phyloP scores from a whole-genome alignment of 441 rosid species.

The Pelargonium citronellum region DNA sequence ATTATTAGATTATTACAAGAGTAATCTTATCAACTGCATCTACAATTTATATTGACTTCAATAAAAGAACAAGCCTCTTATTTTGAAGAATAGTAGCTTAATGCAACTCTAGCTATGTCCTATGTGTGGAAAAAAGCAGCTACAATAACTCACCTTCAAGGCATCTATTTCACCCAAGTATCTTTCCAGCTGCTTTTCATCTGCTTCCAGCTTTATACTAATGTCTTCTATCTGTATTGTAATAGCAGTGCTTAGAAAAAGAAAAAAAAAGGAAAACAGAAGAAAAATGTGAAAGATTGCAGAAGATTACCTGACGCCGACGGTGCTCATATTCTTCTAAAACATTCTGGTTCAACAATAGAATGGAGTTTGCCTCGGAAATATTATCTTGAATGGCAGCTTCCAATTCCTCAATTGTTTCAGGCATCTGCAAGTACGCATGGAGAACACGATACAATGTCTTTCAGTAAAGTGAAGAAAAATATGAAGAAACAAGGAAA shows the following conservation, averaged over 20 bases:
- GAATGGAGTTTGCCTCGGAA: slow-evolving; percentile 82
- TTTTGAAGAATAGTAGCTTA: background rate
- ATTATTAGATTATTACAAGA: background rate
- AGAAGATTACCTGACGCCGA: slow-evolving; percentile 44
- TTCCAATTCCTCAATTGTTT: slow-evolving; percentile 82
- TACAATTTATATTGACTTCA: background rate
- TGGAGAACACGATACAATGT: slow-evolving; percentile 5
- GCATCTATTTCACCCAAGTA: slow-evolving; percentile 63
- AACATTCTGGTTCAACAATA: slow-evolving; percentile 72
- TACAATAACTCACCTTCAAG: slow-evolving; percentile 47
- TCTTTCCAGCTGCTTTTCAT: slow-evolving; percentile 42
- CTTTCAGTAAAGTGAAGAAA: background rate
- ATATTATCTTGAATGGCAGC: slow-evolving; percentile 81
- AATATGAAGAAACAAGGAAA: background rate
- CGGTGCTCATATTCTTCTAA: slow-evolving; percentile 80
- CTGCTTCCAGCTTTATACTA: slow-evolving; percentile 56
- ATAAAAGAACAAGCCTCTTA: background rate
- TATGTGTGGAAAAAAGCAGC: slow-evolving; percentile 18
- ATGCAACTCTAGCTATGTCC: slow-evolving; percentile 7
- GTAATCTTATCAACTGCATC: background rate
- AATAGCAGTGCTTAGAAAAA: slow-evolving; percentile 17
- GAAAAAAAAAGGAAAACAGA: background rate
- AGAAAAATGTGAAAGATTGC: slow-evolving; percentile 11
- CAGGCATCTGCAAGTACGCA: slow-evolving; percentile 59
- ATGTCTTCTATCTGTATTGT: slow-evolving; percentile 51